Conservation (phyloP, 192 early-diverging fungal genomes). For the Entomortierella beljakovae region DNA sequence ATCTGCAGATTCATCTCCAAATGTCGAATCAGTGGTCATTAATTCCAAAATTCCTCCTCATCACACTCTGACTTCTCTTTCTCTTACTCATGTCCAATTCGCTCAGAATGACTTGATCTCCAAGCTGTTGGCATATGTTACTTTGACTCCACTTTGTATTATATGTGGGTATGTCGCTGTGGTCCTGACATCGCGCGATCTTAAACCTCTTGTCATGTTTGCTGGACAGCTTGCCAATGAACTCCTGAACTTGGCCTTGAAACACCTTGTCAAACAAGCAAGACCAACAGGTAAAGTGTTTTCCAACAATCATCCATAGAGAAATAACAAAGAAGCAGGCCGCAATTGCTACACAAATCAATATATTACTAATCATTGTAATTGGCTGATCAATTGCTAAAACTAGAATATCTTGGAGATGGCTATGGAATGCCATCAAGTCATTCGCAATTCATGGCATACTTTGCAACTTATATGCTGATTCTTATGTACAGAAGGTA, state of each 20-base stretch:
- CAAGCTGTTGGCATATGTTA: slow-evolving; percentile 70
- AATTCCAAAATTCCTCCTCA: slow-evolving; percentile 34
- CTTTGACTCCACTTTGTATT: slow-evolving; percentile 74
- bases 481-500: slow-evolving; percentile 67
- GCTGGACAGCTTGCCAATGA: slow-evolving; percentile 80
- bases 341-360: too few relatives aligned
- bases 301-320: too few relatives aligned
- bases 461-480: slow-evolving; percentile 69
- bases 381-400: too few relatives aligned
- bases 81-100: slow-evolving; percentile 81
- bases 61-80: slow-evolving; percentile 65
- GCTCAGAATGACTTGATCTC: slow-evolving; percentile 65
- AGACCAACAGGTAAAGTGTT: slow-evolving; percentile 76
- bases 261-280: slow-evolving; percentile 68
- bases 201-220: slow-evolving; percentile 69
- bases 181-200: slow-evolving; percentile 68
- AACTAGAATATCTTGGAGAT: slow-evolving; percentile 70
- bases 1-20: not conserved
- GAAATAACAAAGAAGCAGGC: not conserved
- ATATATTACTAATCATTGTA: too few relatives aligned
- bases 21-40: not conserved
- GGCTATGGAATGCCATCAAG: slow-evolving; percentile 91
- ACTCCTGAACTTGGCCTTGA: slow-evolving; percentile 69
- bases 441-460: slow-evolving; percentile 86
- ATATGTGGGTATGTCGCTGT: slow-evolving; percentile 76